Percentiles rank a stretch among this genome's conserved stretches.
phyloP scores from a whole-genome alignment of 148 eudicot genomes.

The Diospyros lotus region DNA sequence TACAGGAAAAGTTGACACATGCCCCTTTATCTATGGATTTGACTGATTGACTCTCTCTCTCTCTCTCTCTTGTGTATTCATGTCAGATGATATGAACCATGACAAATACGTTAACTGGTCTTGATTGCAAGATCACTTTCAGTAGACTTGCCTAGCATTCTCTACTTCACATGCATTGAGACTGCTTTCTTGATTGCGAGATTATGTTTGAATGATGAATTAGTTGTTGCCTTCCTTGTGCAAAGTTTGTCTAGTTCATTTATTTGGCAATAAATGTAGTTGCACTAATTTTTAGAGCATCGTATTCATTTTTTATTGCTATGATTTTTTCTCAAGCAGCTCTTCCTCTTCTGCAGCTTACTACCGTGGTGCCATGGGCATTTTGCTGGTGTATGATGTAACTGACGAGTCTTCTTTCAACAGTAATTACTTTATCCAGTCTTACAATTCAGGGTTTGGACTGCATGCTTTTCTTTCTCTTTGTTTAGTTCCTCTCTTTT shows the following conservation, averaged over 20 bases:
- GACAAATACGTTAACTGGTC: neutral
- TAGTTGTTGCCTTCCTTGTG: no score
- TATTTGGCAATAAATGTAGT: neutral
- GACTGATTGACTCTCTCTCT: no score
- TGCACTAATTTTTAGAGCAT: neutral
- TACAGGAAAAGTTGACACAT: neutral
- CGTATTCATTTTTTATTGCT: neutral
- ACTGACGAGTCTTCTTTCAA: no score
- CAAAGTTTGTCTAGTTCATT: neutral
- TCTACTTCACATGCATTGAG: no score
- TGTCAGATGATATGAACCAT: neutral
- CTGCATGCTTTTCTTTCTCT: no score
- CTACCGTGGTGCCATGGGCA: constrained; percentile 66
- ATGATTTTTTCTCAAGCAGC: constrained; percentile 2
- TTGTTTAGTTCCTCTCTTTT: no score
- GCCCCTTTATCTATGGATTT: no score
- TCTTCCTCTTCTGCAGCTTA: constrained; percentile 49
- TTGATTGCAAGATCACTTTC: neutral
- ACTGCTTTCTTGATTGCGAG: no score
- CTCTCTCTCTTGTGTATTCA: neutral
- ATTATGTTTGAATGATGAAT: no score
- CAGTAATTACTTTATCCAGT: no score
- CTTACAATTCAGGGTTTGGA: no score
- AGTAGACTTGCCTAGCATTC: neutral
- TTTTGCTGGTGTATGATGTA: no score